Base-by-base conservation (phyloP, 352 stramenopile species). In the Phytophthora parvispora region DNA sequence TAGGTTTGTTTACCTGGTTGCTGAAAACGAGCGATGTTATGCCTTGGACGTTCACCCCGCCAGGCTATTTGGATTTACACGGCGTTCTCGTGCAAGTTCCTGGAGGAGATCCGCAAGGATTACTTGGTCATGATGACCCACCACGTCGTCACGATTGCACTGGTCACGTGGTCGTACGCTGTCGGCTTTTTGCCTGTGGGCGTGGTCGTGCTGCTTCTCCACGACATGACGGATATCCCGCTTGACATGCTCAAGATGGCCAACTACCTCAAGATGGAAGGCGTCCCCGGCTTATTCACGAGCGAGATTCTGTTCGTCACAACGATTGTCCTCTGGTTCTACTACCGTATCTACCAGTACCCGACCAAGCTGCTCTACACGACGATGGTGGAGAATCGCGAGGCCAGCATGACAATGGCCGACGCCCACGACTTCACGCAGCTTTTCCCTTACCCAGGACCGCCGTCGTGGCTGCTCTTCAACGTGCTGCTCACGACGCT, bases 71-170 rank as follows among this genome's bases (percentile, higher is more conserved):
- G 87, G 85, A 93, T 96, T 63, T 96, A 94, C 75, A 96, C 88
- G 20, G 90, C 87, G 25, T 97, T 97, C 60, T 95, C 86, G 62
- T 96, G 89, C 73, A 94, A 95, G 60, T 97, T 93, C 64, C 62
- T 97, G 28, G 90, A 97, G 67, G 89, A 95, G 65, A 89, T 94
- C 51, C 87, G 88, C 52, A 96, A 96, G 74, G 90, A 97, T 58
- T 96, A 96, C 74, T 67, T 96, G 48, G 89, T 96, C 25, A 97
- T 97, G 89, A 97, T 97, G 89, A 89, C 89, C 3, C 90, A 97
- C 74, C 90, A 97, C 67, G 82, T 95, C 28, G 86, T 96, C 38
- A 97, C 90, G 3, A 95, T 97, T 50, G 83, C 87, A 31, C 79
- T 97, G 22, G 86, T 97, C 28, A 92, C 83, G 22, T 95, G 87